phyloP scores from a whole-genome alignment of 2,329 filamentous ascomycete species.

The Aspergillus vadensis region DNA sequence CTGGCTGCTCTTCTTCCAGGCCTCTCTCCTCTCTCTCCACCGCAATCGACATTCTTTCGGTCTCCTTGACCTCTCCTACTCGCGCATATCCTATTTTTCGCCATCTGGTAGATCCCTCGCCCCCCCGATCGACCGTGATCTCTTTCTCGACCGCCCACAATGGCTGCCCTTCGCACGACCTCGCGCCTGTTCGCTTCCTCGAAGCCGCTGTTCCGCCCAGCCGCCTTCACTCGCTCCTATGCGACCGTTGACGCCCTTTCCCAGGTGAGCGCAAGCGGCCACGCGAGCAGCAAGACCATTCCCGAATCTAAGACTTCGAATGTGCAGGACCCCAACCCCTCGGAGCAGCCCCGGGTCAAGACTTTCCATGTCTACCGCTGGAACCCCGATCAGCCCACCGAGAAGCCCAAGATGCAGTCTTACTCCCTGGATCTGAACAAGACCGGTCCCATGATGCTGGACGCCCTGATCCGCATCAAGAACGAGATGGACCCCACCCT shows the following conservation, averaged over 20 bases:
- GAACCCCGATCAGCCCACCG: conserved; percentile 88
- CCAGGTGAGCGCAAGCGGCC: conserved; percentile 31
- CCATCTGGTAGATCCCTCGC: conserved; percentile 13
- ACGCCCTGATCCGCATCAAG: conserved; percentile 97
- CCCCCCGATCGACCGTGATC: conserved; percentile 15
- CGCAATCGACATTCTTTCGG: not conserved
- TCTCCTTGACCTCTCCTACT: conserved; percentile 6
- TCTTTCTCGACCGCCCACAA: conserved; percentile 29
- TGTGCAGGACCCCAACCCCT: conserved; percentile 61
- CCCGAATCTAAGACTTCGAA: conserved; percentile 60
- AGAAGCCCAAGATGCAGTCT: conserved; percentile 93
- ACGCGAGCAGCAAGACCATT: conserved; percentile 35
- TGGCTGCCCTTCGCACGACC: conserved; percentile 53
- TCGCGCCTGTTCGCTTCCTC: conserved; percentile 48
- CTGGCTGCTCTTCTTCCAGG: conserved; percentile 16
- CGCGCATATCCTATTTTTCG: conserved; percentile 2
- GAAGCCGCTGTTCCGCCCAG: conserved; percentile 46
- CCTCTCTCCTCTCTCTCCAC: conserved; percentile 17
- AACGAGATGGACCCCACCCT: conserved; percentile 97
- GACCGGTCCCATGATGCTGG: conserved; percentile 97
- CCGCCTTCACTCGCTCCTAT: conserved; percentile 47
- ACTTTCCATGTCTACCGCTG: conserved; percentile 98
- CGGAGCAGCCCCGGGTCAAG: conserved; percentile 69
- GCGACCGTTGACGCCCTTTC: conserved; percentile 48
- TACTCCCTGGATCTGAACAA: conserved; percentile 97